Evolutionary conservation across 768 basidiomycete genomes (phyloP).

Genomic region (Lactifluus hygrophoroides): DNA sequence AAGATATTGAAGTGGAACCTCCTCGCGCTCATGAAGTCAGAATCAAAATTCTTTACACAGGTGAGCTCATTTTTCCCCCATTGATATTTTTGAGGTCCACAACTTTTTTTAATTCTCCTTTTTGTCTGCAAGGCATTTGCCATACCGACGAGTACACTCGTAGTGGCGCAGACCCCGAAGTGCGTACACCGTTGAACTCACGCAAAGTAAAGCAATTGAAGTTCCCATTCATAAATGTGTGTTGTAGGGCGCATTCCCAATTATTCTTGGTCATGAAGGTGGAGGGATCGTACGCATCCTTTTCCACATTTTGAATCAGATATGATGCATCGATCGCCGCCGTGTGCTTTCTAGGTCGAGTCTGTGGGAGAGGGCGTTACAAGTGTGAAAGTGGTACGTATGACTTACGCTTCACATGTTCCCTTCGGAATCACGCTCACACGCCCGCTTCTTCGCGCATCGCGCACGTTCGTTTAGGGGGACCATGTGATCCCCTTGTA

Average conservation of each 20-base stretch:
- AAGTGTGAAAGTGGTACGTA: slow-evolving; percentile 47
- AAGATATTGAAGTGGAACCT: slow-evolving; percentile 90
- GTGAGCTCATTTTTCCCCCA: slow-evolving; percentile 36
- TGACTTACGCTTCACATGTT: not conserved
- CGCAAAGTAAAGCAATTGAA: not conserved
- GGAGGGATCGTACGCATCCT: slow-evolving; percentile 67
- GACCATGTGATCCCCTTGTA: slow-evolving; percentile 98
- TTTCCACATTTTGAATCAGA: not conserved
- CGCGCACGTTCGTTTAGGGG: slow-evolving; percentile 43
- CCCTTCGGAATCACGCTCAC: not conserved
- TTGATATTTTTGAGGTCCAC: too few species aligned
- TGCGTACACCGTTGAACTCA: slow-evolving; percentile 24
- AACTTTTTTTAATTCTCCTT: not conserved
- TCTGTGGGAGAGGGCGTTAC: slow-evolving; percentile 97
- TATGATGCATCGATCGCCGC: not conserved
- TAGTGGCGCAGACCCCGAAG: slow-evolving; percentile 94
- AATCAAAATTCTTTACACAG: slow-evolving; percentile 87
- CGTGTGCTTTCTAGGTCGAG: slow-evolving; percentile 63
- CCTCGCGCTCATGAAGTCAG: slow-evolving; percentile 87
- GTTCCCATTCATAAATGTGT: not conserved
- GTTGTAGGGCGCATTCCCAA: slow-evolving; percentile 69
- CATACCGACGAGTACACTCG: slow-evolving; percentile 98
- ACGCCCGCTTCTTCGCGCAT: not conserved
- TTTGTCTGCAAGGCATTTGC: slow-evolving; percentile 61
- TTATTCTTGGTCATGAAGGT: slow-evolving; percentile 93